Evolutionary conservation across 192 early-diverging fungal genomes (phyloP).

Genomic region (Neocallimastix lanati): DNA sequence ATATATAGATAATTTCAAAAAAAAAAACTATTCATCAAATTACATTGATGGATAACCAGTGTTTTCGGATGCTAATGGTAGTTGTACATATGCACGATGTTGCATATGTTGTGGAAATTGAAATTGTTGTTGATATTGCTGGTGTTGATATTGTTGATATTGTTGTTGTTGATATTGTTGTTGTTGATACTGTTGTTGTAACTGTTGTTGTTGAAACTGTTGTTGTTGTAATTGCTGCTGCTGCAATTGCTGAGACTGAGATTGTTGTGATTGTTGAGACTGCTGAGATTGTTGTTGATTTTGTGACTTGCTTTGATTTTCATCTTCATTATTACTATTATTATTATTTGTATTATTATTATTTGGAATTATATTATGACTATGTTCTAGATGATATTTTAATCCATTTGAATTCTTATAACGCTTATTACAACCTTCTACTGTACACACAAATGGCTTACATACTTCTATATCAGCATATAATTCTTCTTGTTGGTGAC

Average conservation of each 20-base stretch:
- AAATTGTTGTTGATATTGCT: too few species aligned
- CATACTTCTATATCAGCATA: not conserved
- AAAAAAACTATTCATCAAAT: not conserved
- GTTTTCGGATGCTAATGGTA: not conserved
- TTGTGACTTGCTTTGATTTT: not conserved
- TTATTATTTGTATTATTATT: not conserved
- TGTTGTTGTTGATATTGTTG: too few species aligned
- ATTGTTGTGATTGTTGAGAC: not conserved
- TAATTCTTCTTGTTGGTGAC: slow-evolving; percentile 22
- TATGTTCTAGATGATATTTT: slow-evolving; percentile 88
- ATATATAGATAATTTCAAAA: too few species aligned
- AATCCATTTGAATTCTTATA: slow-evolving; percentile 96
- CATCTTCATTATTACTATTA: not conserved
- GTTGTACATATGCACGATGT: not conserved
- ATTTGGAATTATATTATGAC: slow-evolving; percentile 21
- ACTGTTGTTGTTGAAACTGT: not conserved
- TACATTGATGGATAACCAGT: not conserved
- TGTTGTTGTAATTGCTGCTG: not conserved
- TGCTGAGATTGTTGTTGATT: not conserved
- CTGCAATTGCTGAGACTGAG: not conserved
- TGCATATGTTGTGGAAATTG: not conserved
- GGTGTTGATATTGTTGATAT: too few species aligned
- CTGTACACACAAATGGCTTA: slow-evolving; percentile 61
- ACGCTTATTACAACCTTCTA: slow-evolving; percentile 68
- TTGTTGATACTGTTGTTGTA: not conserved